Evolutionary conservation across 768 basidiomycete genomes (phyloP).

Genomic region (Tulasnella sp.): DNA sequence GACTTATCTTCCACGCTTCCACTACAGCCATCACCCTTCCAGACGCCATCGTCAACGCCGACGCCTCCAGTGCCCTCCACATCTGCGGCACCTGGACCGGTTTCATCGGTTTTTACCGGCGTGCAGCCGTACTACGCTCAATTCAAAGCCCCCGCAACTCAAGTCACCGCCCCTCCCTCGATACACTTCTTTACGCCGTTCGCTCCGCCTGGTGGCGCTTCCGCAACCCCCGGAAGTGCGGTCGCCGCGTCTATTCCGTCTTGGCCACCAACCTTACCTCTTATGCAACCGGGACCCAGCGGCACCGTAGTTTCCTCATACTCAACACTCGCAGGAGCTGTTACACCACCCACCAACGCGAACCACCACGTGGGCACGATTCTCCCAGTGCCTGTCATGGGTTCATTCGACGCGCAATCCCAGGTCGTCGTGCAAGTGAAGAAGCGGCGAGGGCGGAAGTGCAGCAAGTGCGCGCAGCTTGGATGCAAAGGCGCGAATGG

Average conservation of each 20-base stretch:
- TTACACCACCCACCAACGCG: background rate
- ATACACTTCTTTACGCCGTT: background rate
- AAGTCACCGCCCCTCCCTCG: background rate
- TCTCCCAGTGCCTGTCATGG: background rate
- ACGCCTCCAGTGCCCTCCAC: background rate
- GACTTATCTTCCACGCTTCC: background rate
- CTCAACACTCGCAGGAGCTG: background rate
- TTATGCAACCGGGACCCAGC: background rate
- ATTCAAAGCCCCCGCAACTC: background rate
- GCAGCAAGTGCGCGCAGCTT: background rate
- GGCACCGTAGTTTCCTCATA: background rate
- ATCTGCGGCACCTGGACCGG: background rate
- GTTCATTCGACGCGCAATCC: background rate
- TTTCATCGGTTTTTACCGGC: background rate
- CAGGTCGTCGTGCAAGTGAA: background rate
- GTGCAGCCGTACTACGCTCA: background rate
- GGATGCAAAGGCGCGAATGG: conserved; percentile 1
- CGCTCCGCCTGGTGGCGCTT: background rate
- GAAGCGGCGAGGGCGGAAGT: background rate
- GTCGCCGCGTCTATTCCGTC: background rate
- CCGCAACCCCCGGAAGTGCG: background rate
- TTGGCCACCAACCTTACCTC: background rate
- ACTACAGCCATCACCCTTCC: background rate
- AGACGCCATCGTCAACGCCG: background rate
- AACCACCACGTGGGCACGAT: background rate